phyloP scores from a whole-genome alignment of 441 rosid species.

The Pelargonium hybrid region DNA sequence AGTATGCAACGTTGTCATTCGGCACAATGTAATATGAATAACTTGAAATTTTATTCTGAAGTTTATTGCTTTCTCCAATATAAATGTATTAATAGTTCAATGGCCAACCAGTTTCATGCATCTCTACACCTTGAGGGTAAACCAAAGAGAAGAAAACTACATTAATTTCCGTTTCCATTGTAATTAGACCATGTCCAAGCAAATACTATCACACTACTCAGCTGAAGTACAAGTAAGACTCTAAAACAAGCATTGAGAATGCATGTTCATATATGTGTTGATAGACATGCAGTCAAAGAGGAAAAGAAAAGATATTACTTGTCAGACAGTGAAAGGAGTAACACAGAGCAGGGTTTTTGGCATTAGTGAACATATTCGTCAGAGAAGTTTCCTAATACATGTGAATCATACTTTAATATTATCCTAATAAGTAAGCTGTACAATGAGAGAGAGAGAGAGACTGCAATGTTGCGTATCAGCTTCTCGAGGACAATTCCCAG shows the following conservation, averaged over 20 bases:
- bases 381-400: not conserved
- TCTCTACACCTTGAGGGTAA: not conserved
- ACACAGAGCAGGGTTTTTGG: not conserved
- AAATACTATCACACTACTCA: too few species aligned
- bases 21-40: not conserved
- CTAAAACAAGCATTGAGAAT: too few species aligned
- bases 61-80: not conserved
- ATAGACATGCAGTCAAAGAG: not conserved
- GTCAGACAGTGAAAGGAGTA: not conserved
- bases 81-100: not conserved
- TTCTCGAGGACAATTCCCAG: too few species aligned
- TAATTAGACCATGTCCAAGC: too few species aligned
- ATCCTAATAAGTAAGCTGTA: not conserved
- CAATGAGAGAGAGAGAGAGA: not conserved
- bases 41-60: not conserved
- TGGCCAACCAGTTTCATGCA: not conserved
- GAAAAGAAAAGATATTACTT: not conserved
- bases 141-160: not conserved
- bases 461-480: too few species aligned
- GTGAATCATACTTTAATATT: not conserved
- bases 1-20: not conserved
- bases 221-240: too few species aligned
- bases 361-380: not conserved
- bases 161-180: not conserved
- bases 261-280: not conserved